Conservation (phyloP, 1,139 yeast genomes). For the Pneumocystis oryctolagi region DNA sequence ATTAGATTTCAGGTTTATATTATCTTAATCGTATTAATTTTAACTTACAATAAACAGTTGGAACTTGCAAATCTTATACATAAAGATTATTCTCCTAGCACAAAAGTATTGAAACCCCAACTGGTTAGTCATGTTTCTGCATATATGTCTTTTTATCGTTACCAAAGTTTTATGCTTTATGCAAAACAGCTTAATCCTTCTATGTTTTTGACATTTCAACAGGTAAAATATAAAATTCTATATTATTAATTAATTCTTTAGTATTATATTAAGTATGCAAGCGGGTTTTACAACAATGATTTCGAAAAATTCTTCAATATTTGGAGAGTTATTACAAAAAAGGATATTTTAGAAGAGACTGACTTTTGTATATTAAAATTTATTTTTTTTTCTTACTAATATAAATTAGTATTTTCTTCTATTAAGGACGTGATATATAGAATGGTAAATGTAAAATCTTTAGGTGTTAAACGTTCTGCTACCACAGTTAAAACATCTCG, state of each 20-base stretch:
- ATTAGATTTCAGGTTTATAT: slow-evolving; percentile 10
- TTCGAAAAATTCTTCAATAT: slow-evolving; percentile 22
- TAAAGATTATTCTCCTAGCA: neutral
- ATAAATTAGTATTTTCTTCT: slow-evolving; percentile 14
- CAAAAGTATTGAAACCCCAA: neutral
- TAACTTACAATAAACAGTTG: neutral
- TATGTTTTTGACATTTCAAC: slow-evolving; percentile 30
- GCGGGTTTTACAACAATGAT: slow-evolving; percentile 19
- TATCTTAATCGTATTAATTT: neutral
- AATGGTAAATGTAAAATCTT: slow-evolving; percentile 3
- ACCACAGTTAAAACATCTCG: slow-evolving; percentile 15
- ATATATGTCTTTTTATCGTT: slow-evolving; percentile 17
- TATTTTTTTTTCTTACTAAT: neutral
- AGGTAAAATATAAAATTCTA: neutral
- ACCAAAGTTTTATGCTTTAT: slow-evolving; percentile 50
- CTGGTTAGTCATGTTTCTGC: slow-evolving; percentile 6
- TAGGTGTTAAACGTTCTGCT: slow-evolving; percentile 6
- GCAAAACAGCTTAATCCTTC: slow-evolving; percentile 39
- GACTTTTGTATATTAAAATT: slow-evolving; percentile 3
- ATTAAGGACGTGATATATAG: slow-evolving; percentile 6
- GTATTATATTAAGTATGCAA: slow-evolving; percentile 20
- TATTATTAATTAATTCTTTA: neutral
- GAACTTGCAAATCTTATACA: slow-evolving; percentile 4
- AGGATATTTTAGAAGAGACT: slow-evolving; percentile 12
- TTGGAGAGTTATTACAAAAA: slow-evolving; percentile 18